Base-by-base conservation (phyloP, 2,329 filamentous ascomycete species). In the Trichothecium sympodiale region DNA sequence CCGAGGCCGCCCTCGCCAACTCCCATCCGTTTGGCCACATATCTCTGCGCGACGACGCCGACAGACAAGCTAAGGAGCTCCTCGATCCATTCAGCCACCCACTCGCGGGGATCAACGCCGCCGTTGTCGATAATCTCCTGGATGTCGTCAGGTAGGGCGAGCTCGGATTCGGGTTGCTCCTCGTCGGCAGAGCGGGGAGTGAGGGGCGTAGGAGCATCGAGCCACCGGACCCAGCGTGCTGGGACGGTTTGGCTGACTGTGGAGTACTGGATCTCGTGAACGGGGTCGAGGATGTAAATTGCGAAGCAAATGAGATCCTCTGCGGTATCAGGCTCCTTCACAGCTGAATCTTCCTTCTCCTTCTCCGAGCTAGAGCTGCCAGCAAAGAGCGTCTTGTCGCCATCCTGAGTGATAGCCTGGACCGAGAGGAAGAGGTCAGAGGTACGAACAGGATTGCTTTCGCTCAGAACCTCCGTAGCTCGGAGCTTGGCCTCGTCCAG, bases 51-150 rank as follows among this genome's bases (percentile, higher is more conserved):
- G 4, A 96, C 80, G 7, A 94, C 67, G 14, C 91, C 89, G 1
- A 93, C 74, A 4, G 78, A 74, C 33, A 96, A 64, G 29, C 69
- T 77, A 23, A 98, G 68, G 0, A 79, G 65, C 62, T 96, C 89
- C 62, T 96, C 89, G 32, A 98, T 73, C 91, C 91, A 98, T 59
- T 96, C 91, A 3, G 88, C 83, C 27, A 94, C 84, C 91, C 91
- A 98, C 57, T 98, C 91, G 39, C 91, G 72, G 1, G 91, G 91
- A 52, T 98, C 91, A 3, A 96, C 85, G 32, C 74, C 76, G 8
- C 76, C 77, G 31, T 62, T 62, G 49, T 77, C 75, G 29, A 98
- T 76, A 43, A 96, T 94, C 45, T 89, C 83, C 16, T 74, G 71
- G 48, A 98, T 95, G 51, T 88, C 86, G 18, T 85, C 81, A 0